Evolutionary conservation across 148 eudicot genomes (phyloP).

Genomic region (Dysphania ambrosioides): DNA sequence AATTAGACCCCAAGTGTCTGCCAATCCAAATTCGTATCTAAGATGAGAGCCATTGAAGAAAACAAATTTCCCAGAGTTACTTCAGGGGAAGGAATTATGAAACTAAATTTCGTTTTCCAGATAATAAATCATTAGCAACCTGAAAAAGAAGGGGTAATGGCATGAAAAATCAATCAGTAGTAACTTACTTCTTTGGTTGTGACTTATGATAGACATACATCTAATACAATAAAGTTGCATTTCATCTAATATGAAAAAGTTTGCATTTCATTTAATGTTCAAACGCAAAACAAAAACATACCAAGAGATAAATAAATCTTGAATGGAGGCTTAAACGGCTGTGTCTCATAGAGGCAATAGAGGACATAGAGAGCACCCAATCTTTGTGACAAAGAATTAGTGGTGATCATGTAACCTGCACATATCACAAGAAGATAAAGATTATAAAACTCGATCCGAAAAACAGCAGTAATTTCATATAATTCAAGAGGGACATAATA

Average conservation of each 20-base stretch:
- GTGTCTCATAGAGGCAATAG: conserved; percentile 78
- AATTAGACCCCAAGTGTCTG: neutral
- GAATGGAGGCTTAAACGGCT: conserved; percentile 81
- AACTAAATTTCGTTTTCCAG: neutral
- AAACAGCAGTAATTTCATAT: neutral
- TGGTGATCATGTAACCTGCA: conserved; percentile 57
- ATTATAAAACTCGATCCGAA: neutral
- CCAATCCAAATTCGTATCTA: neutral
- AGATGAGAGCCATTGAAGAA: neutral
- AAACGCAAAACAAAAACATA: conserved; percentile 27
- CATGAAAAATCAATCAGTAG: neutral
- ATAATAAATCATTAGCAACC: neutral
- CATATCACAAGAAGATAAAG: neutral
- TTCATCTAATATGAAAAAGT: neutral
- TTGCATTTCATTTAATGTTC: neutral
- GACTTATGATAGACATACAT: neutral
- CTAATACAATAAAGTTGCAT: neutral
- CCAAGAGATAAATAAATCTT: conserved; percentile 72
- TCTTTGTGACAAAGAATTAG: conserved; percentile 47
- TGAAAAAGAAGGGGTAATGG: neutral
- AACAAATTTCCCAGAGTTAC: neutral
- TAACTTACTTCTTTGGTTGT: neutral
- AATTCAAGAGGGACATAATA: neutral
- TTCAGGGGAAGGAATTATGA: neutral
- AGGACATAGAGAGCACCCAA: conserved; percentile 78